Percentiles rank a stretch among this genome's conserved stretches.
Conservation (phyloP, 2,329 filamentous ascomycete genomes). For the Rutstroemia sp. region DNA sequence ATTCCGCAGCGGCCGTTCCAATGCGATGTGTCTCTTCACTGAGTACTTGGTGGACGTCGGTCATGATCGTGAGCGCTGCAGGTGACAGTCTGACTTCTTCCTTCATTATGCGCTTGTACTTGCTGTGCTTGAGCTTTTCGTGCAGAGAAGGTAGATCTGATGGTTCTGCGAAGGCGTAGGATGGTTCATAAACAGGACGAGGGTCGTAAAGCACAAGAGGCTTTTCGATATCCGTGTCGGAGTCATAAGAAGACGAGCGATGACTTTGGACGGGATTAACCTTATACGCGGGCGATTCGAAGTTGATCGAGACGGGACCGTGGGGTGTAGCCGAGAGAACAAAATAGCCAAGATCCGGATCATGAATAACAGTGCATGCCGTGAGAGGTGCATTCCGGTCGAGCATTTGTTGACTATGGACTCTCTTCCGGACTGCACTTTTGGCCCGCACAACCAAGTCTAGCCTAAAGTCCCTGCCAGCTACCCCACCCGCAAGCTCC, state of each 20-base stretch:
- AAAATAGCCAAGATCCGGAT: constrained; percentile 58
- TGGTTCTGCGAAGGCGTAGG: constrained; percentile 49
- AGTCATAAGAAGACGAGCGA: constrained; percentile 37
- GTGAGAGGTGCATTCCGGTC: constrained; percentile 41
- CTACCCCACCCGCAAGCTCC: constrained; percentile 50
- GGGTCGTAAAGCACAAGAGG: constrained; percentile 50
- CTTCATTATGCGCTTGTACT: constrained; percentile 53
- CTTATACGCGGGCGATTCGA: constrained; percentile 49
- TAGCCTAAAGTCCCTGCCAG: constrained; percentile 54
- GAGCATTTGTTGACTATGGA: constrained; percentile 47
- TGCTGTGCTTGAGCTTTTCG: constrained; percentile 49
- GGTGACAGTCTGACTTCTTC: constrained; percentile 65
- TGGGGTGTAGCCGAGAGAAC: constrained; percentile 51
- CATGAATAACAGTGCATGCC: constrained; percentile 45
- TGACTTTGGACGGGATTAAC: constrained; percentile 37
- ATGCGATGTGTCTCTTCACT: constrained; percentile 62
- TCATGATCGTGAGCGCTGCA: constrained; percentile 63
- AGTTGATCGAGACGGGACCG: constrained; percentile 50
- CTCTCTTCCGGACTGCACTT: constrained; percentile 46
- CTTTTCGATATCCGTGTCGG: constrained; percentile 33
- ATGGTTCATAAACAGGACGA: constrained; percentile 59
- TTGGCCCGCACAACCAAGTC: constrained; percentile 52
- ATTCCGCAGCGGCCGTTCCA: constrained; percentile 61
- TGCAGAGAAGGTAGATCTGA: constrained; percentile 50
- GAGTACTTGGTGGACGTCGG: constrained; percentile 64